These are phyloP conservation scores for Smittium mucronatum DNA, from an alignment of 371 early-diverging fungal genomes.

Conservation along the genomic window DNA sequence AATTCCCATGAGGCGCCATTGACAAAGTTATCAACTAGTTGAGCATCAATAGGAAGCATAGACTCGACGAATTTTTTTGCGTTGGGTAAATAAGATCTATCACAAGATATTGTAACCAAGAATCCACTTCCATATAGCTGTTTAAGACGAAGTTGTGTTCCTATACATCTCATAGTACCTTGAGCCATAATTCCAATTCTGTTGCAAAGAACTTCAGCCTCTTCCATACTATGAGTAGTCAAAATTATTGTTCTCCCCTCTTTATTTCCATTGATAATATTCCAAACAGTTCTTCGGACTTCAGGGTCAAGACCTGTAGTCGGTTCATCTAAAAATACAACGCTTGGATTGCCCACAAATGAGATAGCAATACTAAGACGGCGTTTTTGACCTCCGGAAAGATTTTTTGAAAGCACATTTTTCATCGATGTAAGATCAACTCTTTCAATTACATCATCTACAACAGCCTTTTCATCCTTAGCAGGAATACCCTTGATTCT, in stretches of 20 bases:
- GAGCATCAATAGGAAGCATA: conserved; percentile 36
- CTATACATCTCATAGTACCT: conserved; percentile 52
- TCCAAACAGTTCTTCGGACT: conserved; percentile 54
- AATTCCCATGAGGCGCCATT: conserved; percentile 47
- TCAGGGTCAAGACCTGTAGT: conserved; percentile 65
- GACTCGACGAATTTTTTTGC: conserved; percentile 32
- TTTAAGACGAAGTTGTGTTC: conserved; percentile 48
- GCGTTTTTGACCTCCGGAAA: conserved; percentile 58
- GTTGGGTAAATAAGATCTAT: conserved; percentile 34
- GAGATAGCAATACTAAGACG: conserved; percentile 58
- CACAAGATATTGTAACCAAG: conserved; percentile 12
- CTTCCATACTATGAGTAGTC: conserved; percentile 63
- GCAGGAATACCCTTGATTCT: conserved; percentile 48
- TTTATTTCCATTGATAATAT: conserved; percentile 44
- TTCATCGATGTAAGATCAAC: conserved; percentile 40
- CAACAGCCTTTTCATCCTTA: conserved; percentile 35
- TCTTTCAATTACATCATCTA: conserved; percentile 33
- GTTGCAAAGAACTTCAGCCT: conserved; percentile 47
- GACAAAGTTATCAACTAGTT: conserved; percentile 39
- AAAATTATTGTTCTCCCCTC: conserved; percentile 47
- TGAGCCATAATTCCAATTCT: conserved; percentile 60
- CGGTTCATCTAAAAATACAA: conserved; percentile 77
- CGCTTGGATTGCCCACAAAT: conserved; percentile 58
- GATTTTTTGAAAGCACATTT: conserved; percentile 39
- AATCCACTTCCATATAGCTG: conserved; percentile 57